Conservation (phyloP, 441 rosid species). For the Eutrema salsugineum region DNA sequence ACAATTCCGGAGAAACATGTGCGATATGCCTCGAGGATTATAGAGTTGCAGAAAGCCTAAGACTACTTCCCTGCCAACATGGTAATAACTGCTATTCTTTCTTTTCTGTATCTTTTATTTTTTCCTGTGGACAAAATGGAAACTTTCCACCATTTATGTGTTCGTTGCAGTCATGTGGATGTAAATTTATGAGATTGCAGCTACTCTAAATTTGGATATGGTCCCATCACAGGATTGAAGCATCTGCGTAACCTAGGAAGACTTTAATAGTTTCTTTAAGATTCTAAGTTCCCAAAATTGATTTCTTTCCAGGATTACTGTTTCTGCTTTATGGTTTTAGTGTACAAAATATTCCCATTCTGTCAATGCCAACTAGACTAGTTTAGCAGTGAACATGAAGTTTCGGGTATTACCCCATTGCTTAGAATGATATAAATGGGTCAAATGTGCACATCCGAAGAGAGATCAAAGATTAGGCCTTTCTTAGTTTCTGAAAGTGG, state of each 20-base stretch:
- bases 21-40: slow-evolving; percentile 82
- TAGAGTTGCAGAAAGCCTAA: slow-evolving; percentile 58
- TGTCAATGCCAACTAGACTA: neutral
- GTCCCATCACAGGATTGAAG: neutral
- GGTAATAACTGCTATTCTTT: slow-evolving; percentile 35
- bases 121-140: no score
- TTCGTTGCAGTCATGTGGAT: neutral
- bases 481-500: neutral
- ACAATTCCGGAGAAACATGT: slow-evolving; percentile 54
- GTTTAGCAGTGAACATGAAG: neutral
- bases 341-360: neutral
- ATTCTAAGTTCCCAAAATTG: neutral
- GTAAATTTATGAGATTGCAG: neutral
- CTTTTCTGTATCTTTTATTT: neutral
- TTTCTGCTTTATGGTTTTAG: neutral
- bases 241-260: neutral
- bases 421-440: neutral
- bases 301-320: neutral
- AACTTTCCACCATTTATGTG: neutral
- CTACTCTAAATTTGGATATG: neutral
- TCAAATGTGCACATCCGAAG: neutral
- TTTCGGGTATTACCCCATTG: neutral
- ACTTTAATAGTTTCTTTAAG: neutral
- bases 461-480: neutral
- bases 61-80: slow-evolving; percentile 73